Percentiles rank a stretch among this genome's conserved stretches.
phyloP scores from a whole-genome alignment of 352 stramenopile genomes.

The Pythium pectinolyticum region DNA sequence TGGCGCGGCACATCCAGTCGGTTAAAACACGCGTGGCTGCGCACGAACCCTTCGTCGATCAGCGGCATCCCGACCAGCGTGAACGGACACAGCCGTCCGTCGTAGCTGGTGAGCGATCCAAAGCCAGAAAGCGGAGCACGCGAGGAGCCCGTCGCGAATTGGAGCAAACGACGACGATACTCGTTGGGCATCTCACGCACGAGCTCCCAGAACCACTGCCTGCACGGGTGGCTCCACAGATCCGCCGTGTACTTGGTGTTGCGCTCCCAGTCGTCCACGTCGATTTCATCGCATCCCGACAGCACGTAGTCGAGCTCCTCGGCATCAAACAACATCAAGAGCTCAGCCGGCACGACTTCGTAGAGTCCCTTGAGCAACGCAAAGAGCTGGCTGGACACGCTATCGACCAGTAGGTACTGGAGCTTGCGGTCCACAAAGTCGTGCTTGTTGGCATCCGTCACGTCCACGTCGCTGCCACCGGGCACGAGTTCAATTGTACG shows the following conservation, averaged over 20 bases:
- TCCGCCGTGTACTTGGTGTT: conserved; percentile 77
- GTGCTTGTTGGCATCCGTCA: conserved; percentile 94
- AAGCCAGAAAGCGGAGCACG: conserved; percentile 80
- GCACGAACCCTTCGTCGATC: conserved; percentile 28
- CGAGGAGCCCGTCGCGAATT: conserved; percentile 81
- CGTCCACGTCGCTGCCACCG: conserved; percentile 48
- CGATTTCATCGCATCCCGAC: conserved; percentile 94
- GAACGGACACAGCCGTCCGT: conserved; percentile 74
- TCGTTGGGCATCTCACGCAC: conserved; percentile 88
- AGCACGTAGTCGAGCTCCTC: conserved; percentile 97
- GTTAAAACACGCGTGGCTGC: conserved; percentile 69
- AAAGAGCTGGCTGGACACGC: conserved; percentile 51
- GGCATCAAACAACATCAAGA: conserved; percentile 95
- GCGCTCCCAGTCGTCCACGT: conserved; percentile 94
- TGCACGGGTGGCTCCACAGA: conserved; percentile 37
- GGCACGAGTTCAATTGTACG: conserved; percentile 47
- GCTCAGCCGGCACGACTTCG: conserved; percentile 93
- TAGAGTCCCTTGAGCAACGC: conserved; percentile 92
- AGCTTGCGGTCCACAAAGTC: conserved; percentile 90
- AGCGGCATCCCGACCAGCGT: conserved; percentile 57
- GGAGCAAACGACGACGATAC: conserved; percentile 67
- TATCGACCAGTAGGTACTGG: conserved; percentile 55
- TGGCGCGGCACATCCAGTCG: conserved; percentile 95
- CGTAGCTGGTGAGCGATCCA: conserved; percentile 71
- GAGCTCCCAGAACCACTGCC: conserved; percentile 96